Percentiles rank a stretch among this genome's conserved stretches.
Conservation (phyloP, 1,139 yeast genomes). For the Taphrina pruni region DNA sequence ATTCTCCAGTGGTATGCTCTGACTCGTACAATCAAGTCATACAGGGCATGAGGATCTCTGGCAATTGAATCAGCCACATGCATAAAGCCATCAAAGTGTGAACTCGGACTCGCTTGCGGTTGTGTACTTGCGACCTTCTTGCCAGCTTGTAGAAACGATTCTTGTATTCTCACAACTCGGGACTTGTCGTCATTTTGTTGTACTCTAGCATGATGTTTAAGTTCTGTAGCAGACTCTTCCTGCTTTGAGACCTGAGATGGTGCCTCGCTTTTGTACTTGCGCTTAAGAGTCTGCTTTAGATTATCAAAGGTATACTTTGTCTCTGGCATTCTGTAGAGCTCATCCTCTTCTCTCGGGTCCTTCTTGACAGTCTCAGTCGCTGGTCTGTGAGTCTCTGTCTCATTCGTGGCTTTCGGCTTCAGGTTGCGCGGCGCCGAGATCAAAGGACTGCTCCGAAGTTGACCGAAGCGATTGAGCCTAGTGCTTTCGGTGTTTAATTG, state of each 20-base stretch:
- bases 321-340: constrained; percentile 3
- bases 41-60: constrained; percentile 7
- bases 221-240: neutral
- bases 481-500: neutral
- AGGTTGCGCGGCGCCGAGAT: neutral
- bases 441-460: neutral
- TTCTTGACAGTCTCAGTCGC: neutral
- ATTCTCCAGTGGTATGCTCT: neutral
- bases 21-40: neutral
- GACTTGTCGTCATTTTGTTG: neutral
- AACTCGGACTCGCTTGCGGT: neutral
- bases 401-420: neutral
- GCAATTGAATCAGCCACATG: constrained; percentile 2
- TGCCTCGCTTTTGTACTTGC: neutral
- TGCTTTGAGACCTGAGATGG: neutral
- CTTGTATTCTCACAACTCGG: neutral
- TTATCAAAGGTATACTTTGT: neutral
- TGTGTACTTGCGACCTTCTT: neutral
- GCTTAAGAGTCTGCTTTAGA: neutral
- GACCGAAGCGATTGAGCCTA: neutral
- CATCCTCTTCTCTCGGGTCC: neutral
- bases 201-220: neutral
- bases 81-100: neutral
- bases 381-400: neutral
- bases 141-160: neutral